Percentiles rank a stretch among this genome's conserved stretches.
phyloP scores from a whole-genome alignment of 805 yeast species.

The Ascoidea rubescens region DNA sequence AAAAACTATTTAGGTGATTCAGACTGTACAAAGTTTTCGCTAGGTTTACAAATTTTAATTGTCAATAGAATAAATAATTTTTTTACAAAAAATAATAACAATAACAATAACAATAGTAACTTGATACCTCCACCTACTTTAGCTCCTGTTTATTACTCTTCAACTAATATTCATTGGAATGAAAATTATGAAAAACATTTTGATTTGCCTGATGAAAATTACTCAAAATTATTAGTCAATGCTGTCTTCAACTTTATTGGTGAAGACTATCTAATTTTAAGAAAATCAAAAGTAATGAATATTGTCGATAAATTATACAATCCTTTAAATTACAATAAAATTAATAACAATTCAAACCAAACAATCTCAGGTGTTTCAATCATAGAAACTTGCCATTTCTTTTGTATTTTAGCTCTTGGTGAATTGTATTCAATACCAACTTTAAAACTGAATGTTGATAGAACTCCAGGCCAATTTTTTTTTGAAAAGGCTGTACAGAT shows the following conservation, averaged over 20 bases:
- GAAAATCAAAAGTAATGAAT: not conserved
- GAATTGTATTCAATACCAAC: not conserved
- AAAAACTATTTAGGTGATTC: conserved; percentile 2
- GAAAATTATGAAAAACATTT: not conserved
- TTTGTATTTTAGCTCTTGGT: conserved; percentile 4
- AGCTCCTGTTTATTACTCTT: conserved; percentile 2
- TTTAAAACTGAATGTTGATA: no score
- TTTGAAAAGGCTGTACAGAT: conserved; percentile 4
- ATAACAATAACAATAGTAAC: not conserved
- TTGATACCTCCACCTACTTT: conserved; percentile 1
- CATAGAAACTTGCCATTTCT: not conserved
- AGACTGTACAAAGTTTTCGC: conserved; percentile 4
- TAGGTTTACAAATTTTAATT: conserved; percentile 4
- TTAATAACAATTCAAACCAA: not conserved
- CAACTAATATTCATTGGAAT: conserved; percentile 5
- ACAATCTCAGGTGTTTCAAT: not conserved
- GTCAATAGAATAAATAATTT: not conserved
- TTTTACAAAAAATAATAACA: not conserved
- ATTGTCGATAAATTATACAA: conserved; percentile 1
- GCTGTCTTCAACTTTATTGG: conserved; percentile 2
- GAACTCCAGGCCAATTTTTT: conserved; percentile 3
- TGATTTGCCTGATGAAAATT: conserved; percentile 1
- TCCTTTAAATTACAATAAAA: not conserved
- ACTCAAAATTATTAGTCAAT: not conserved
- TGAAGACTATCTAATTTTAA: conserved; percentile 2